Evolutionary conservation across 2,329 filamentous ascomycete species (phyloP).

Genomic region (Cephalotrichum gorgonifer): DNA sequence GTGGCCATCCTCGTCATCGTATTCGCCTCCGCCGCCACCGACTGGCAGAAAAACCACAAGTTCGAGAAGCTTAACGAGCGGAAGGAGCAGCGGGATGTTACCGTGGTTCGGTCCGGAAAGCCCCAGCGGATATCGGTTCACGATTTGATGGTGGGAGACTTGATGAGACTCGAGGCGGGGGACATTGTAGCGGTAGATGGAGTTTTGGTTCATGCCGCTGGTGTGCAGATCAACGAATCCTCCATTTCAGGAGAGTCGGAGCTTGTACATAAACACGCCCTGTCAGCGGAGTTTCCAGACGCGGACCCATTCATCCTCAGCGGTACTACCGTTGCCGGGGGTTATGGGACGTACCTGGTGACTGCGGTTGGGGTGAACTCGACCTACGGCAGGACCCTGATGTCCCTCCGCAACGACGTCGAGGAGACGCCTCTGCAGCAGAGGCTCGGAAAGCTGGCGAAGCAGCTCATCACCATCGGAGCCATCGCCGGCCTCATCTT

Average conservation of each 20-base stretch:
- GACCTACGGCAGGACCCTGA: slow-evolving; percentile 66
- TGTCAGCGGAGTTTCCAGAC: background rate
- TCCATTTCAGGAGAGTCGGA: slow-evolving; percentile 70
- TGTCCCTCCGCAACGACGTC: slow-evolving; percentile 66
- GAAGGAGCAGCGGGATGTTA: slow-evolving; percentile 66
- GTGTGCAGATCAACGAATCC: slow-evolving; percentile 57
- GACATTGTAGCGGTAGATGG: slow-evolving; percentile 64
- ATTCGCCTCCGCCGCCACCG: slow-evolving; percentile 65
- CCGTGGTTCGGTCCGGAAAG: slow-evolving; percentile 65
- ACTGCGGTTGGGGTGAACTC: slow-evolving; percentile 66
- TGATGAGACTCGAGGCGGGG: slow-evolving; percentile 63
- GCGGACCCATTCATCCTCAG: slow-evolving; percentile 74
- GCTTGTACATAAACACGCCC: slow-evolving; percentile 49
- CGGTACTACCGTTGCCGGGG: slow-evolving; percentile 67
- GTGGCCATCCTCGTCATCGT: slow-evolving; percentile 69
- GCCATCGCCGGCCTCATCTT: slow-evolving; percentile 28
- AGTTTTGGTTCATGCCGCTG: slow-evolving; percentile 55
- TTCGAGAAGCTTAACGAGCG: slow-evolving; percentile 74
- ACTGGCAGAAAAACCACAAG: slow-evolving; percentile 73
- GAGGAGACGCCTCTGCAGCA: slow-evolving; percentile 70
- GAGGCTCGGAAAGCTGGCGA: slow-evolving; percentile 67
- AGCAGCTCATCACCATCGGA: slow-evolving; percentile 51
- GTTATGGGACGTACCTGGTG: slow-evolving; percentile 65
- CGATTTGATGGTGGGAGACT: slow-evolving; percentile 63
- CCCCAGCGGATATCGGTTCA: slow-evolving; percentile 59